Evolutionary conservation across 345 rosid species (phyloP).

Genomic region (Pistacia vera): DNA sequence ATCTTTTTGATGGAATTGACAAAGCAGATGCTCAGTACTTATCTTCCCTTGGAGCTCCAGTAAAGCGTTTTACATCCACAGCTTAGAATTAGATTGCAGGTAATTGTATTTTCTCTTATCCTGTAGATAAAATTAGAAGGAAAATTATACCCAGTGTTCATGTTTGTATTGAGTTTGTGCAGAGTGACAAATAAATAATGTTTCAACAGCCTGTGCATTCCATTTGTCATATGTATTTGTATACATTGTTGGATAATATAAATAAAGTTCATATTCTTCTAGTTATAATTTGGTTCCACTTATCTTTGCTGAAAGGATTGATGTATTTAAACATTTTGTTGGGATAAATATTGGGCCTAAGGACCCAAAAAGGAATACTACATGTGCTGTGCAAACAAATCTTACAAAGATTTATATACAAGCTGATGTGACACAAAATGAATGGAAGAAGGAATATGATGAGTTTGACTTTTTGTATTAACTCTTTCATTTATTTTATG

Average conservation of each 20-base stretch:
- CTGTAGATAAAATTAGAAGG: background rate
- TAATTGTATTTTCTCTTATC: background rate
- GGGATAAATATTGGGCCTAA: too few species aligned
- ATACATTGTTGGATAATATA: background rate
- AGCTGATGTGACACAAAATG: too few species aligned
- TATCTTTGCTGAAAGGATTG: background rate
- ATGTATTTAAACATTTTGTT: too few species aligned
- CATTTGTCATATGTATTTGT: background rate
- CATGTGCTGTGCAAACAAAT: too few species aligned
- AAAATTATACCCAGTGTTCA: background rate
- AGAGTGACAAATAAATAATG: background rate
- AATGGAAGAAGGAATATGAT: too few species aligned
- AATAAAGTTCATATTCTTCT: background rate
- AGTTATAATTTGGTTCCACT: background rate
- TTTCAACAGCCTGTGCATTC: background rate
- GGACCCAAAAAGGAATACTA: too few species aligned
- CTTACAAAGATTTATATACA: too few species aligned
- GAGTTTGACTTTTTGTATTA: too few species aligned
- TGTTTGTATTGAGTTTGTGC: background rate
- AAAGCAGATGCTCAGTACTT: slow-evolving; percentile 74
- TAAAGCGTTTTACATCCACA: slow-evolving; percentile 53
- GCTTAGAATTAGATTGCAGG: slow-evolving; percentile 28
- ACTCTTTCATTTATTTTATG: too few species aligned
- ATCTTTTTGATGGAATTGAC: slow-evolving; percentile 81
- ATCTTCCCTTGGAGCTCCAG: slow-evolving; percentile 81